A percentile compares a stretch with the other conserved stretches of the same genome.
Evolutionary conservation across 2,329 filamentous ascomycete species (phyloP).

Genomic region (Aureobasidium lini): DNA sequence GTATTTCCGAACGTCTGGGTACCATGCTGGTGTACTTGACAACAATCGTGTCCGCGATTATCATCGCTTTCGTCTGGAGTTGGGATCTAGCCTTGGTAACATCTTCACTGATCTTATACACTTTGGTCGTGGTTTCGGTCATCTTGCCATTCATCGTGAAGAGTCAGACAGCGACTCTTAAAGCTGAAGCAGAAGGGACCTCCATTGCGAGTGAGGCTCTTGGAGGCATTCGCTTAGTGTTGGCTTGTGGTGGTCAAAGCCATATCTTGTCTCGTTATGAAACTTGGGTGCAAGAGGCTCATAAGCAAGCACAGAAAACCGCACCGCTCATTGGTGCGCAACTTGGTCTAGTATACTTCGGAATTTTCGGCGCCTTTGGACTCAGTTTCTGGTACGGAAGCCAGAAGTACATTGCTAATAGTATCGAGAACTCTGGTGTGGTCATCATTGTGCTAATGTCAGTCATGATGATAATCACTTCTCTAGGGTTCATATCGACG

Average conservation of each 20-base stretch:
- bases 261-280: not conserved
- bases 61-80: slow-evolving; percentile 60
- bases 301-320: slow-evolving; percentile 50
- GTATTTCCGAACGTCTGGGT: slow-evolving; percentile 66
- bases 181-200: slow-evolving; percentile 11
- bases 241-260: not conserved
- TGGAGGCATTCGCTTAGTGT: slow-evolving; percentile 36
- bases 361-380: slow-evolving; percentile 59
- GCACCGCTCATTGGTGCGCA: slow-evolving; percentile 49
- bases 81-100: slow-evolving; percentile 56
- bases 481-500: not conserved
- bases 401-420: slow-evolving; percentile 19
- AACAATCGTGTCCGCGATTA: slow-evolving; percentile 60
- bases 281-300: slow-evolving; percentile 30
- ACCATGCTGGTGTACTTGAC: slow-evolving; percentile 54
- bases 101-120: slow-evolving; percentile 47
- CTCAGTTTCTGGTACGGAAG: slow-evolving; percentile 63
- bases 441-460: not conserved
- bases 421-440: not conserved
- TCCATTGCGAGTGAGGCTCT: slow-evolving; percentile 54
- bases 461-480: not conserved
- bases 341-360: slow-evolving; percentile 58
- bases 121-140: slow-evolving; percentile 30
- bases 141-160: not conserved
- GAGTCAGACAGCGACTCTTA: not conserved